Evolutionary conservation across 169 alveolate species (phyloP), one percentile per base, ranked within the genome.

Genomic region (Nephromyces sp.): DNA sequence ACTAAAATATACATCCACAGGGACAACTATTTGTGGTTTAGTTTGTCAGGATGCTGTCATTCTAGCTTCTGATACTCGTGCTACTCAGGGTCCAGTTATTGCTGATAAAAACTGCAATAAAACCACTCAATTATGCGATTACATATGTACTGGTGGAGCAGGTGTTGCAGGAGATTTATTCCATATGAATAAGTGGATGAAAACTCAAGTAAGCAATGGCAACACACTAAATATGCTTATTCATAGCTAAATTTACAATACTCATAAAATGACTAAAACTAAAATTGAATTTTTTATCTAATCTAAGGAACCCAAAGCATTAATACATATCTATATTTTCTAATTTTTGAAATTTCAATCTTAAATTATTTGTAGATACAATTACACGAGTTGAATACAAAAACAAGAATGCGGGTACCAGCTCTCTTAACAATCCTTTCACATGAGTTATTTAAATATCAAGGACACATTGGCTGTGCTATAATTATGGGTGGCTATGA

Each of bases 131-230:
- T 84, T 97, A 5, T 93, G 98, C 63, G 97, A 96, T 70, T 92
- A 92, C 76, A 95, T 97, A 74, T 93, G 84, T 80, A 92, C 98
- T 69, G 98, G 98, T 29, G 99, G 99, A 25, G 99, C 99, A 31
- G 99, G 99, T 34, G 95, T 97, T 27, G 98, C 99, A 0, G 99
- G 98, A 28, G 99, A 95, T 83, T 87, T 94, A 66, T 98, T 93
- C 68, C 98, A 95, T 75, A 95, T 95, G 33, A 93, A 96, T 52
- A 85, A 87, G 35, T 82, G 92, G 93, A 78, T 95, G 30, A 92
- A 84, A 52, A 53, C 68, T 8, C 65, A 93, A 93, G 81, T 85
- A n/a, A n/a, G n/a, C n/a, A n/a, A n/a, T n/a, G n/a, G n/a, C n/a
- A n/a, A n/a, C n/a, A n/a, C 57, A 15, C 57, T 43, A 43, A 15